Evolutionary conservation across 129 eudicot species (phyloP).

Genomic region (Helianthus tuberosus): DNA sequence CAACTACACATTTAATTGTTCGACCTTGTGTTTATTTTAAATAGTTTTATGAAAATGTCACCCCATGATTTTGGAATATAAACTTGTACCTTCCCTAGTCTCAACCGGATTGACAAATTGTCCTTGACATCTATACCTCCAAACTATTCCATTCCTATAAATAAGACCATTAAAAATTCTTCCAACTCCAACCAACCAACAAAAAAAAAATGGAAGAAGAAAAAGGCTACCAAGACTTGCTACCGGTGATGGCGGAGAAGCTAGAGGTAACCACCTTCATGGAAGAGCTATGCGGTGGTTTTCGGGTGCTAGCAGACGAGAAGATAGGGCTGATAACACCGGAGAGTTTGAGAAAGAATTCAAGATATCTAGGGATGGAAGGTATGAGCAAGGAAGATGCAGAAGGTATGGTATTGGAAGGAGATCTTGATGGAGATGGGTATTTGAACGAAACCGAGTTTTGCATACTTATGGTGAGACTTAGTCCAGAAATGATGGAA

Average conservation of each 20-base stretch:
- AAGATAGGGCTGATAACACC: constrained; percentile 59
- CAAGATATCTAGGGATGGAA: constrained; percentile 67
- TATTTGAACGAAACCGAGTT: constrained; percentile 69
- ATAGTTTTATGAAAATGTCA: neutral
- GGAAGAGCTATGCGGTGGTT: constrained; percentile 78
- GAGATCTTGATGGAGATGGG: constrained; percentile 84
- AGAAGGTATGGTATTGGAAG: constrained; percentile 75
- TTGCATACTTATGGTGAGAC: constrained; percentile 85
- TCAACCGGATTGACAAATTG: constrained; percentile 26
- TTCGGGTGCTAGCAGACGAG: constrained; percentile 70
- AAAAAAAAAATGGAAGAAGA: constrained; percentile 30
- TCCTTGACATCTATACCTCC: constrained; percentile 1
- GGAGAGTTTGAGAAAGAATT: constrained; percentile 63
- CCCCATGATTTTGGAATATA: constrained; percentile 11
- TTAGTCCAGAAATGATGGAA: constrained; percentile 90
- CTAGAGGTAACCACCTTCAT: constrained; percentile 67
- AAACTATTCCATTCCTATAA: constrained; percentile 24
- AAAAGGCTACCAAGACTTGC: constrained; percentile 61
- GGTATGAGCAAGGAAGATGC: constrained; percentile 75
- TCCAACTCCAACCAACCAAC: constrained; percentile 12
- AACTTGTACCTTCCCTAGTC: constrained; percentile 7
- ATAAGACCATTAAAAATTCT: neutral
- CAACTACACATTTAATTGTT: neutral
- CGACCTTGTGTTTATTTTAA: neutral
- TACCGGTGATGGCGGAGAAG: constrained; percentile 92